phyloP scores from a whole-genome alignment of 176 grass and related monocot species.

The Triticum turgidum region DNA sequence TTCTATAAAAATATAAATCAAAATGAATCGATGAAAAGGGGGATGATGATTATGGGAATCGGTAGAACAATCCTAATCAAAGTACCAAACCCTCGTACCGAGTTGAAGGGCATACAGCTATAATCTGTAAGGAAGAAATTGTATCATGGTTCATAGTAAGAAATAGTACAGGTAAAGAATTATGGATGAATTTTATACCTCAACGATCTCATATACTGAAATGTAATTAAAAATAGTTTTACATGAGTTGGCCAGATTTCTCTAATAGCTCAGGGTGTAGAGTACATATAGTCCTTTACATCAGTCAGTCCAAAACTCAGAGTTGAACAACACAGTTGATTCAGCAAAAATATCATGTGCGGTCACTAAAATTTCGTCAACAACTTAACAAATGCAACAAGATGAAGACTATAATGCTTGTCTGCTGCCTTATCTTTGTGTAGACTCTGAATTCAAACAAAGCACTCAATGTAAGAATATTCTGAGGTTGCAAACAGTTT shows the following conservation, averaged over 20 bases:
- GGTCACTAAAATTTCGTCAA: neutral
- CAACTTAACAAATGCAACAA: neutral
- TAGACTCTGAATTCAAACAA: neutral
- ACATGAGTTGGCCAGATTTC: neutral
- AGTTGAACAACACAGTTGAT: slow-evolving; percentile 15
- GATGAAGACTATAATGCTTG: neutral
- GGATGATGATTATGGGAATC: neutral
- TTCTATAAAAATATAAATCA: neutral
- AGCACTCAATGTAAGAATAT: slow-evolving; percentile 3
- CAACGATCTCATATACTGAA: neutral
- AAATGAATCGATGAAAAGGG: neutral
- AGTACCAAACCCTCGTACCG: neutral
- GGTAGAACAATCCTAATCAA: neutral
- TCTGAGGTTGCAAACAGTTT: neutral
- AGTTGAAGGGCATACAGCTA: neutral
- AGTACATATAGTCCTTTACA: neutral
- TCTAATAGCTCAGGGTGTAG: neutral
- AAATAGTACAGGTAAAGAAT: slow-evolving; percentile 12
- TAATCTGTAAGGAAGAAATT: neutral
- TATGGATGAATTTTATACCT: neutral
- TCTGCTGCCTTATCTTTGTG: neutral
- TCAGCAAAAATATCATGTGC: neutral
- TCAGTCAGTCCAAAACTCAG: neutral
- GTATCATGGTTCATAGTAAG: neutral
- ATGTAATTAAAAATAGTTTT: neutral